Evolutionary conservation across 176 grass and related monocot genomes (phyloP), one percentile per base, ranked within the genome.

Genomic region (Musa itinerans): DNA sequence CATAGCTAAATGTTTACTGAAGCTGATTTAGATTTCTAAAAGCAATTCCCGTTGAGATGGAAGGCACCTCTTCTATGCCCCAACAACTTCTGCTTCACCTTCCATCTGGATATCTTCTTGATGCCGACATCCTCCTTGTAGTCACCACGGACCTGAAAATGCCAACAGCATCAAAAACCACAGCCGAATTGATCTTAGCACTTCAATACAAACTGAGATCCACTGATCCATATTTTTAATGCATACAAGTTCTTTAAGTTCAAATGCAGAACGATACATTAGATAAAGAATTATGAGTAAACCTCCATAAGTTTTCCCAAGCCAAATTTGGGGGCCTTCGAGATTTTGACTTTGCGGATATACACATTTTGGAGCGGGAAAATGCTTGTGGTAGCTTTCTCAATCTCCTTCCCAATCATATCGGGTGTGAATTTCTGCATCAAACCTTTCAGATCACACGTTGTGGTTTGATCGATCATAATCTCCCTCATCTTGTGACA

Each of bases 291-390:
- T 29, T 29, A 3, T 3, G 27, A 11, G 3, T 54, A 83, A 84
- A 92, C 93, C 87, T 96, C 93, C 93, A 92, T 96, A 3, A 96
- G 83, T 24, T 96, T 96, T 2, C 93, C 93, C 61, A 92, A 76
- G 71, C 92, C 93, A 0, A 96, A 96, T 65, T 96, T 96, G 1
- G 93, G 89, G 1, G 89, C 78, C 79, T 96, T 92, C 26, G 92
- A 63, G 25, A 96, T 96, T 87, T 96, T 90, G 26, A 92, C 93
- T 63, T 96, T 96, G 59, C 89, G 89, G 80, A 96, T 85, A 20
- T 86, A 92, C 2, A 96, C 93, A 54, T 96, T 92, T 65, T 90
- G 93, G 0, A 92, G 71, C 0, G 92, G 93, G 61, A 86, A 96
- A 53, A 92, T 96, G 70, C 89, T 84, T 1, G 85, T 83, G 17